phyloP scores from a whole-genome alignment of 2,329 filamentous ascomycete species.

The Penicillium sp. region DNA sequence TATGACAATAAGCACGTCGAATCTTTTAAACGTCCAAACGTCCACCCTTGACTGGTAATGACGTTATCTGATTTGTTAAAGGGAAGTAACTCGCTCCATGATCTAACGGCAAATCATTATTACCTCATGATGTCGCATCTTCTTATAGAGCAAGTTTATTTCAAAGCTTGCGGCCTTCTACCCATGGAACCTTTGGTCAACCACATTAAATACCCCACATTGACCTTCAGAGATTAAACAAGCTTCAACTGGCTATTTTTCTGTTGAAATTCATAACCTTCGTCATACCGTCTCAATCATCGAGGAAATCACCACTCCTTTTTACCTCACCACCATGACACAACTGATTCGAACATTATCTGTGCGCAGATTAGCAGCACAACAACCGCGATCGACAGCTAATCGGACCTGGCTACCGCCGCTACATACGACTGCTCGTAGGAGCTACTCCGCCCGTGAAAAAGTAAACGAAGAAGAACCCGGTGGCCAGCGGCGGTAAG shows the following conservation, averaged over 20 bases:
- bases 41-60: background rate
- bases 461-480: background rate
- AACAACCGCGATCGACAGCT: background rate
- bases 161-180: background rate
- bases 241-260: no score
- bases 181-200: background rate
- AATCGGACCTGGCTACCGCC: background rate
- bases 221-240: no score
- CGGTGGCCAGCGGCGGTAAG: background rate
- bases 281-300: background rate
- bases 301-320: background rate
- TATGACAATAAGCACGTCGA: background rate
- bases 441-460: background rate
- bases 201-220: no score
- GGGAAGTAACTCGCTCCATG: background rate
- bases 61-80: background rate
- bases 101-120: background rate
- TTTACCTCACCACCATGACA: background rate
- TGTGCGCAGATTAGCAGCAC: background rate
- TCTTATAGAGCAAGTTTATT: background rate
- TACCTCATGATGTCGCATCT: background rate
- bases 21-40: background rate
- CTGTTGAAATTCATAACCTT: background rate
- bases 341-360: background rate
- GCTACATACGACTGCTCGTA: background rate